These are phyloP conservation scores for Sclerotinia minor DNA, from an alignment of 2,329 filamentous ascomycete species.

Conservation along the genomic window DNA sequence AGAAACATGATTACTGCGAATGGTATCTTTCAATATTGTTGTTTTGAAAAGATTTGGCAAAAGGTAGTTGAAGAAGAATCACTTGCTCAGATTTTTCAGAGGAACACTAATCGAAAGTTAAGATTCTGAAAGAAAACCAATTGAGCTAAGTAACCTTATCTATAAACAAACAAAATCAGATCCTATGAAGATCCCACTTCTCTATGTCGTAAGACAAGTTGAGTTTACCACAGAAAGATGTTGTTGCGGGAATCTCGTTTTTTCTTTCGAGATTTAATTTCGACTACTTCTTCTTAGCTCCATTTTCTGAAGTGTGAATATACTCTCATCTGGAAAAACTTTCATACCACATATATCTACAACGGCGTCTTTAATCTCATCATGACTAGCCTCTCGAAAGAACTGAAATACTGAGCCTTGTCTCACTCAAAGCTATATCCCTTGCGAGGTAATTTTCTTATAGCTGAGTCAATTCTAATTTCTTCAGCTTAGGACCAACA, in stretches of 20 bases:
- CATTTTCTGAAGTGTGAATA: neutral
- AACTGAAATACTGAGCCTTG: neutral
- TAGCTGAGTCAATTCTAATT: neutral
- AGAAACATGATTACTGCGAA: neutral
- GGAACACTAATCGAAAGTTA: no score
- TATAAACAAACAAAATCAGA: neutral
- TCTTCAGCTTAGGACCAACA: neutral
- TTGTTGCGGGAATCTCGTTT: neutral
- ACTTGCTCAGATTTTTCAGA: neutral
- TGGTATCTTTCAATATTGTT: neutral
- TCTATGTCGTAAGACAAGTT: neutral
- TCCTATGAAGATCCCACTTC: accelerated
- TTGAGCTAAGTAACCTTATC: neutral
- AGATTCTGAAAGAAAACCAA: neutral
- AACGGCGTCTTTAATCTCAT: neutral
- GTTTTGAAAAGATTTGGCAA: neutral
- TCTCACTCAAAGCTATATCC: neutral
- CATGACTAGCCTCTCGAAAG: neutral
- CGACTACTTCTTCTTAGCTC: neutral
- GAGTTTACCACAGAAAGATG: no score
- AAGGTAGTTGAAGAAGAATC: neutral
- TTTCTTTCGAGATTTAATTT: neutral
- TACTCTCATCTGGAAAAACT: neutral
- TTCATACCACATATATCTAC: no score
- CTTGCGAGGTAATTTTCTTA: neutral